phyloP scores from a whole-genome alignment of 164 flowering plant genomes.

The Vitis rotundifolia region DNA sequence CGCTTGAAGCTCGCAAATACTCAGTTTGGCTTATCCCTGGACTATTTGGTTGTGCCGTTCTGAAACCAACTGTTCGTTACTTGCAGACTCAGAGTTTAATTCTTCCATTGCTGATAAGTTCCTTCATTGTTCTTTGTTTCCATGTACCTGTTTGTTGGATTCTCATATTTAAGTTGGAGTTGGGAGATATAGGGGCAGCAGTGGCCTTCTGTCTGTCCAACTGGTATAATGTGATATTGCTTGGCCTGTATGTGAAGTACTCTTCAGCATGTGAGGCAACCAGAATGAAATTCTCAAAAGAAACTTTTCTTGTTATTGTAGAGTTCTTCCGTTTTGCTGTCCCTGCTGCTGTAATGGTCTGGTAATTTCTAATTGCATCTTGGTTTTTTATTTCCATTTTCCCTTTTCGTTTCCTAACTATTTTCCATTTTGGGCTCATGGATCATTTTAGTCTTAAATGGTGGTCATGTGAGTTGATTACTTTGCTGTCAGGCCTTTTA shows the following conservation, averaged over 20 bases:
- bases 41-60: neutral
- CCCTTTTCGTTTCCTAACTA: constrained; percentile 9
- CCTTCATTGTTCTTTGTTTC: neutral
- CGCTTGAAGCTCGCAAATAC: neutral
- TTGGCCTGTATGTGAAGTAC: neutral
- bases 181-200: neutral
- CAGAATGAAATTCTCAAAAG: constrained; percentile 13
- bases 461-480: constrained; percentile 31
- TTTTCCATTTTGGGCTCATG: constrained; percentile 11
- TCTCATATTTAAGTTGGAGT: neutral
- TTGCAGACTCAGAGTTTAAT: constrained; percentile 6
- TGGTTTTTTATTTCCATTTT: constrained; percentile 12
- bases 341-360: constrained; percentile 42
- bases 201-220: neutral
- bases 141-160: constrained; percentile 2
- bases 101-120: neutral
- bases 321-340: constrained; percentile 30
- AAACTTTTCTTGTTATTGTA: constrained; percentile 16
- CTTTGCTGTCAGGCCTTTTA: constrained; percentile 28
- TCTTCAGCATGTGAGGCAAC: constrained; percentile 23
- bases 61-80: neutral
- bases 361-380: constrained; percentile 12
- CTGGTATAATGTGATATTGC: constrained; percentile 1
- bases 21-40: neutral
- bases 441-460: constrained; percentile 8